Evolutionary conservation across 352 stramenopile species (phyloP), one percentile per base, ranked within the genome.

Genomic region (Phytophthora ohioensis): DNA sequence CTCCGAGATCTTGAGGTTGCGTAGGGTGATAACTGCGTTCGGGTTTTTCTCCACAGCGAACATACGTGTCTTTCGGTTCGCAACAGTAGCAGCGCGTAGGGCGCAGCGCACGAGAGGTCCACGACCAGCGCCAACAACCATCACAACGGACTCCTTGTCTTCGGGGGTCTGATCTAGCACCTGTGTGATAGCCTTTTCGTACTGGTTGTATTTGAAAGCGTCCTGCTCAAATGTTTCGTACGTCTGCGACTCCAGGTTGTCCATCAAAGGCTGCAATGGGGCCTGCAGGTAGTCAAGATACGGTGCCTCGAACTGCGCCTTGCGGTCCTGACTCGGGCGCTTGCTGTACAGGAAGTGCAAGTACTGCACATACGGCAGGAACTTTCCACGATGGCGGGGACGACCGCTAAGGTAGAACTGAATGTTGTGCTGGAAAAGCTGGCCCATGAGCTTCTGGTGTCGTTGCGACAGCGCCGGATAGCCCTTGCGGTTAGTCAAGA

Each of bases 141-240:
- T 93, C 31, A 94, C 85, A 41, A 94, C 81, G n/a, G 87, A 92
- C 38, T 84, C 81, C 51, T 94, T 91, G 39, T 89, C 71, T 51
- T 77, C 74, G 0, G 81, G 75, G 0, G 84, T 92, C 35, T 78
- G 71, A 47, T 70, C 55, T 15, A 98, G 79, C 4, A 91, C 92
- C 62, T 91, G 80, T 1, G 79, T 87, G 39, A 99, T 86, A 5
- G 97, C 98, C 49, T 93, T 81, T 72, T 99, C 90, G 80, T 99
- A 99, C 61, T 94, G 87, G n/a, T 88, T 79, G 75, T 99, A 99
- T 80, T 99, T 99, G 71, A 99, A 97, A 1, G 94, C 93, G 82
- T 99, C 97, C 76, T 98, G 97, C 71, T 99, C 98, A 75, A 99
- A 99, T 0, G 94, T 98, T 84, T 99, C 97, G 82, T 99, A 99